Percentiles rank a stretch among this genome's conserved stretches.
phyloP scores from a whole-genome alignment of 108 stramenopile genomes.

The Cyclotella kingstonii region DNA sequence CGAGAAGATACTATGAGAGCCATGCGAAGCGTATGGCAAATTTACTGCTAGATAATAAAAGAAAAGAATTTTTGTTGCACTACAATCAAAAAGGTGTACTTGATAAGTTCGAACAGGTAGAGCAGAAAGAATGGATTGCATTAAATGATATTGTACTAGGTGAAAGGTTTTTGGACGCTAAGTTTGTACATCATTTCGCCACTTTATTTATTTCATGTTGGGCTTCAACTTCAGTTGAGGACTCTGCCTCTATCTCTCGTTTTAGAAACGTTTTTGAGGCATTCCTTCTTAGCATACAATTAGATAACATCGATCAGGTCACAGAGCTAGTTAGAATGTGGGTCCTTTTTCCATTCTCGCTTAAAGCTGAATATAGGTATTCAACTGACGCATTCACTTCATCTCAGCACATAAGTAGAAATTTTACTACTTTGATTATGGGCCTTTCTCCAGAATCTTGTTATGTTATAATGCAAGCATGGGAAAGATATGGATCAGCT shows the following conservation, averaged over 20 bases:
- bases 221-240: neutral
- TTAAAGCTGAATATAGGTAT: neutral
- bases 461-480: constrained; percentile 28
- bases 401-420: too few relatives aligned
- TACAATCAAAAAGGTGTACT: too few relatives aligned
- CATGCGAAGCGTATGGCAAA: constrained; percentile 12
- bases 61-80: neutral
- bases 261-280: constrained; percentile 14
- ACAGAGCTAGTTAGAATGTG: constrained; percentile 19
- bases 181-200: neutral
- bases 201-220: constrained; percentile 1
- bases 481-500: constrained; percentile 19
- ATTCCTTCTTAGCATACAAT: constrained; percentile 20
- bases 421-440: constrained; percentile 16
- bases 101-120: neutral
- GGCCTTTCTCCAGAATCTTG: constrained; percentile 16
- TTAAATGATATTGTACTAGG: neutral
- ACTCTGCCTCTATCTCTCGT: neutral
- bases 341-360: neutral
- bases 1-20: constrained; percentile 20
- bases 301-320: constrained; percentile 5
- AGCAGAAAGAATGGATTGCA: neutral
- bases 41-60: constrained; percentile 8
- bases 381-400: neutral
- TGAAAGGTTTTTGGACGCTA: neutral